Conservation (phyloP, 2,329 filamentous ascomycete species). For the Fusarium brachygibbosum region DNA sequence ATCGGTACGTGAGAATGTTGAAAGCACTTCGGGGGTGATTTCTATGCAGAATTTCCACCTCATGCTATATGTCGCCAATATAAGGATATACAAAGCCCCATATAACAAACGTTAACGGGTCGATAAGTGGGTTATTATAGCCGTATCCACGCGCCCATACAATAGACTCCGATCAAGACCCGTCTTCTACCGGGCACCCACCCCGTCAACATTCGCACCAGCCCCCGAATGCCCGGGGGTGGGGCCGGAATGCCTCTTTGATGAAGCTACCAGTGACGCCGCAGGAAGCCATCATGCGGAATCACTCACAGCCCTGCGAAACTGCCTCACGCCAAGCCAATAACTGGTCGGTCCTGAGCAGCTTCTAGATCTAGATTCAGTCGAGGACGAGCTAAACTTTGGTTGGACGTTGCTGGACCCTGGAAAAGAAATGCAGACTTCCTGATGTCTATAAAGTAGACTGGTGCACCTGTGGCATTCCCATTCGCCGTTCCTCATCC, state of each 20-base stretch:
- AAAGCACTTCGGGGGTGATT: background rate
- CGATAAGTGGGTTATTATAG: background rate
- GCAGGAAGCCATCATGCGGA: conserved; percentile 8
- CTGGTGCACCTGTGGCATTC: conserved; percentile 10
- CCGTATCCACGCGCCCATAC: background rate
- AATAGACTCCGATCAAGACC: background rate
- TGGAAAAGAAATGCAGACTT: conserved; percentile 3
- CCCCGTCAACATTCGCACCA: conserved; percentile 32
- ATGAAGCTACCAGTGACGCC: conserved; percentile 19
- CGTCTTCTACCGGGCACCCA: conserved; percentile 29
- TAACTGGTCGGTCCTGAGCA: conserved; percentile 19
- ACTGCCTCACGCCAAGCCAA: conserved; percentile 42
- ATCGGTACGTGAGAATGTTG: conserved; percentile 9
- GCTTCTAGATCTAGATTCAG: conserved; percentile 18
- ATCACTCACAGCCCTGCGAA: conserved; percentile 31
- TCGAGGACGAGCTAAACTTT: conserved; percentile 13
- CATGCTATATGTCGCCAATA: background rate
- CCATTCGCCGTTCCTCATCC: conserved; percentile 7
- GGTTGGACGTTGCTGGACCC: conserved; percentile 22
- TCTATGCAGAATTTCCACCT: background rate
- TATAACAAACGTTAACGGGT: too few relatives aligned
- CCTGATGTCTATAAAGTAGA: conserved; percentile 36
- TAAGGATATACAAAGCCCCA: background rate
- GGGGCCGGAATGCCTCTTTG: conserved; percentile 14
- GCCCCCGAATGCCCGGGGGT: conserved; percentile 33